Percentiles rank a stretch among this genome's conserved stretches.
Evolutionary conservation across 345 rosid species (phyloP).

Genomic region (Hibiscus syriacus): DNA sequence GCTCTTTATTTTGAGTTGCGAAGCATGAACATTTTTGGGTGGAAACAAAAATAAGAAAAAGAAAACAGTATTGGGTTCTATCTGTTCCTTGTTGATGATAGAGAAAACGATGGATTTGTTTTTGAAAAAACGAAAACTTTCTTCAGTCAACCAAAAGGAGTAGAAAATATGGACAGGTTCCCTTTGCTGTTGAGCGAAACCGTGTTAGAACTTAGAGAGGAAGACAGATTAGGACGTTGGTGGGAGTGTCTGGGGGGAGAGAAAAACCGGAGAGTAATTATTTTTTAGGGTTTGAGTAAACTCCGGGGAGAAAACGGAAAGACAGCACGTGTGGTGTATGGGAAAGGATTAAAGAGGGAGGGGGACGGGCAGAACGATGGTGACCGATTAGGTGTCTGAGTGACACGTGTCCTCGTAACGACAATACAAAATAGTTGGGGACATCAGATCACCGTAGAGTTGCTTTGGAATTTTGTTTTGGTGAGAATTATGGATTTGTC

Average conservation of each 20-base stretch:
- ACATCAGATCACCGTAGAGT: no score
- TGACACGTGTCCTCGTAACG: conserved; percentile 10
- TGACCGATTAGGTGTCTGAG: not conserved
- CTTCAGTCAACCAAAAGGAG: not conserved
- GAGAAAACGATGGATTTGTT: not conserved
- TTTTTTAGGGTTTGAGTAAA: conserved; percentile 20
- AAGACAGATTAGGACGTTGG: not conserved
- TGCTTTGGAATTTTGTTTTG: no score
- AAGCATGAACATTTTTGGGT: not conserved
- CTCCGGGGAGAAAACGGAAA: conserved; percentile 29
- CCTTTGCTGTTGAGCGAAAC: not conserved
- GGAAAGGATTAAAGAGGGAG: not conserved
- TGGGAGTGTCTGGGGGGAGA: not conserved
- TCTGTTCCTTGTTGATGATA: not conserved
- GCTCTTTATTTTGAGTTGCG: not conserved
- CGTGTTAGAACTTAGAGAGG: not conserved
- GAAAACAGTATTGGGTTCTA: no score
- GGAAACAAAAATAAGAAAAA: not conserved
- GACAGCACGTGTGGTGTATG: conserved; percentile 14
- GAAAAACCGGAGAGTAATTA: not conserved
- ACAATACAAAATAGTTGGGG: not conserved
- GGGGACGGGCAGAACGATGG: conserved; percentile 4
- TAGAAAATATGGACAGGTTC: conserved; percentile 1
- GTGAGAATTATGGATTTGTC: no score
- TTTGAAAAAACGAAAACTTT: no score